Evolutionary conservation across 2,329 filamentous ascomycete species (phyloP), one percentile per base, ranked within the genome.

Genomic region (Apiospora malaysiana): DNA sequence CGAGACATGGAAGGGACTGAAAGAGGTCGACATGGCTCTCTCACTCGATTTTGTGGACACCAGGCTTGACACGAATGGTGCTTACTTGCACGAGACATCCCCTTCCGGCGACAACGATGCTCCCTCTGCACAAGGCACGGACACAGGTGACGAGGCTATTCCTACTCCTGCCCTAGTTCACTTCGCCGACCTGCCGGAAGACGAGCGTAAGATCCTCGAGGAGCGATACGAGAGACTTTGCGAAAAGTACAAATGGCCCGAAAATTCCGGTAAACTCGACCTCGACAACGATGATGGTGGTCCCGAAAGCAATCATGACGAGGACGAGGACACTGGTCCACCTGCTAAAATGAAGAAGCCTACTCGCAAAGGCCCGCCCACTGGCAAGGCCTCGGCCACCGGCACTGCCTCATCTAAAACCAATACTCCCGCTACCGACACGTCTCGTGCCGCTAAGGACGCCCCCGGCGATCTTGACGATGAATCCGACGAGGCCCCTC

Each of bases 1-100:
- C 1, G 78, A 80, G 21, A 71, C 80, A 7, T 78, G 77, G 75
- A 73, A 69, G 46, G 74, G 75, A 2, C 77, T 77, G 70, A 74
- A 75, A 18, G 77, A 79, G 72, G 51, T 51, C 2, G 77, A 78
- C 45, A 18, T 63, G 37, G 18, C 56, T 14, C 32, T 63, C 9
- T n/a, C 32, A 9, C 21, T 63, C 18, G 56, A 40, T 12, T 9
- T 63, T 10, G 32, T 40, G 21, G 21, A 63, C 4, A 40, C 56
- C 27, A 37, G 32, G 12, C 27, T 37, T 18, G 56, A 63, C n/a
- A 21, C 18, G n/a, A 14, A 18, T 37, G 56, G 32, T n/a, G 56
- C 27, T 12, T 37, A 63, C 56, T 12, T n/a, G 32, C 56, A 63
- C 2, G 9, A 37, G 18, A 10, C 18, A 18, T 10, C 32, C 27